Percentiles rank a stretch among this genome's conserved stretches.
These are phyloP conservation scores for Apium graveolens DNA, from an alignment of 129 eudicot species.

Conservation along the genomic window DNA sequence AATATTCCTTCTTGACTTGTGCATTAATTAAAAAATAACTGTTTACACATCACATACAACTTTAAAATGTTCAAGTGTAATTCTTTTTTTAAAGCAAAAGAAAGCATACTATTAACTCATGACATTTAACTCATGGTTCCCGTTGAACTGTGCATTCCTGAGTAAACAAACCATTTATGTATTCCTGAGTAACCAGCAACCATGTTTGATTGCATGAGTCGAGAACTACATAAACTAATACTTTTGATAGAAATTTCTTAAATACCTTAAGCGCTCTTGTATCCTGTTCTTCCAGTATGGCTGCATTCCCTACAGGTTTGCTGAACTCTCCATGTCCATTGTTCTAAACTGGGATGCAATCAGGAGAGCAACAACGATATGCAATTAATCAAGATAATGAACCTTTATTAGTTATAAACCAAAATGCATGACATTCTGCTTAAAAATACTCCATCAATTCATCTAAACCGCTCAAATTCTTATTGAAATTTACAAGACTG, in stretches of 20 bases:
- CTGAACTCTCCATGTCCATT: too few species aligned
- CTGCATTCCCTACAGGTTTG: too few species aligned
- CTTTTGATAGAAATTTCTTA: background rate
- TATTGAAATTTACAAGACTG: too few species aligned
- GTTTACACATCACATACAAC: background rate
- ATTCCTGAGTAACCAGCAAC: background rate
- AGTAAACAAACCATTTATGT: background rate
- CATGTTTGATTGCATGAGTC: background rate
- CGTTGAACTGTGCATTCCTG: background rate
- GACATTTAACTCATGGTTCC: background rate
- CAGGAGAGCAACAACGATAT: too few species aligned
- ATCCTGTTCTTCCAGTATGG: conserved; percentile 88
- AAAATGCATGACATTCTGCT: too few species aligned
- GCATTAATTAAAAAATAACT: background rate
- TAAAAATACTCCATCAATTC: too few species aligned
- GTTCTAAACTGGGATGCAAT: too few species aligned
- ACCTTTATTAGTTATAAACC: too few species aligned
- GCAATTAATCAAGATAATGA: too few species aligned
- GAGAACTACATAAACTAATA: background rate
- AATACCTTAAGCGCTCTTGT: conserved; percentile 71
- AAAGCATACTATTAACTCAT: conserved; percentile 58
- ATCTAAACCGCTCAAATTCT: too few species aligned
- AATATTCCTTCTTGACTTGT: background rate
- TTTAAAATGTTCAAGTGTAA: background rate
- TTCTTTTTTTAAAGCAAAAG: background rate